phyloP scores from a whole-genome alignment of 257 asterid species.

The Plantago ovata region DNA sequence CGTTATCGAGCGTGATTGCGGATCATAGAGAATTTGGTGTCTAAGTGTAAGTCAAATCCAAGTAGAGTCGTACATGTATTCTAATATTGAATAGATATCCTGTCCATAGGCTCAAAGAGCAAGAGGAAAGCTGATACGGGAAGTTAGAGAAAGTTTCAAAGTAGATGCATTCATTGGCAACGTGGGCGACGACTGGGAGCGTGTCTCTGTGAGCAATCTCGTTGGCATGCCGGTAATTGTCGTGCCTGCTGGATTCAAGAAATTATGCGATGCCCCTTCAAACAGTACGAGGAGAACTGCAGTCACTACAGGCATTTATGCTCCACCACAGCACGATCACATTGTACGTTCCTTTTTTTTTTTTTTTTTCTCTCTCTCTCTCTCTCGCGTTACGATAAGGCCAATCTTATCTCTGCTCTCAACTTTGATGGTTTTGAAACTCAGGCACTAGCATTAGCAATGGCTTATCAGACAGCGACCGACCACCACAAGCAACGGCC shows the following conservation, averaged over 20 bases:
- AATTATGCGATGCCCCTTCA: constrained; percentile 53
- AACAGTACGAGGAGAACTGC: constrained; percentile 57
- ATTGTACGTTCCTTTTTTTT: constrained; percentile 42
- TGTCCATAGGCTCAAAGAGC: constrained; percentile 74
- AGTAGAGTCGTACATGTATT: no score
- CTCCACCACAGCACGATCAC: constrained; percentile 84
- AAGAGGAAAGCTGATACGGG: constrained; percentile 67
- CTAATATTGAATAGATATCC: not conserved
- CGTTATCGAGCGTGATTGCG: no score
- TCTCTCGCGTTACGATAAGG: no score
- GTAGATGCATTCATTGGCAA: constrained; percentile 85
- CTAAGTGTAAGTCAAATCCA: no score
- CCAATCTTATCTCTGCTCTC: not conserved
- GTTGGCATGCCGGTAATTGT: constrained; percentile 87
- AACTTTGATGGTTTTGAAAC: not conserved
- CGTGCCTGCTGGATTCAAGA: constrained; percentile 73
- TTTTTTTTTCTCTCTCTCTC: not conserved
- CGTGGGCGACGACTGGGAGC: constrained; percentile 91
- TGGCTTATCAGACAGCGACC: constrained; percentile 77
- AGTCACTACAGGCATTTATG: constrained; percentile 74
- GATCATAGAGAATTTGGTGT: no score
- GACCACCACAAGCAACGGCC: constrained; percentile 78
- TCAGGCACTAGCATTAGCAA: constrained; percentile 85
- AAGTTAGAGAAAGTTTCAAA: constrained; percentile 58
- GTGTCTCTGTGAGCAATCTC: constrained; percentile 74